These are phyloP conservation scores for Arachnomyces sp. DNA, from an alignment of 2,329 filamentous ascomycete genomes.

Conservation along the genomic window DNA sequence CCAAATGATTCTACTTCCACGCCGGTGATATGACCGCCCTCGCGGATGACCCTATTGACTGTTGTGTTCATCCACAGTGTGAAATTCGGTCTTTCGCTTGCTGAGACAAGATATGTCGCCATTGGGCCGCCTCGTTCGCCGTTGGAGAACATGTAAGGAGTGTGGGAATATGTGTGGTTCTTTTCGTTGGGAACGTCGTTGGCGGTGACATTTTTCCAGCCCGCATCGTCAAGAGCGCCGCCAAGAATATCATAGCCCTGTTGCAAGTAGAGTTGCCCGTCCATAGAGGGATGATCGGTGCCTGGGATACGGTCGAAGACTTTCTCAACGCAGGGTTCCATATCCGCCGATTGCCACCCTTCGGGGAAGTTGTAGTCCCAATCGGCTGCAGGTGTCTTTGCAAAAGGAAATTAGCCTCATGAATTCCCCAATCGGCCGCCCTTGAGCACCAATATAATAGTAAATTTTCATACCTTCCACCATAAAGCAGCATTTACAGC, in stretches of 20 bases:
- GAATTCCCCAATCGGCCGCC: neutral
- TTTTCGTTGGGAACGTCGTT: slow-evolving; percentile 56
- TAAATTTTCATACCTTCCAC: slow-evolving; percentile 48
- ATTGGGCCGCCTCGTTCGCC: slow-evolving; percentile 64
- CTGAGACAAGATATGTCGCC: slow-evolving; percentile 61
- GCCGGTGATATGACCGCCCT: slow-evolving; percentile 55
- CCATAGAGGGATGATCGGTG: slow-evolving; percentile 57
- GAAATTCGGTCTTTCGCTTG: slow-evolving; percentile 56
- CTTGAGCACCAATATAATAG: slow-evolving; percentile 1
- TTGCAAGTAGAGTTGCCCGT: slow-evolving; percentile 61
- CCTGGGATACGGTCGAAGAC: slow-evolving; percentile 65
- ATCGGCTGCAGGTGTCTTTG: slow-evolving; percentile 52
- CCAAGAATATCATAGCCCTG: slow-evolving; percentile 58
- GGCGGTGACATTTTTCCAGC: slow-evolving; percentile 57
- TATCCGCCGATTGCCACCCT: slow-evolving; percentile 62
- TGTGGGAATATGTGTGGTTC: slow-evolving; percentile 57
- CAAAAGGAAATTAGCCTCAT: slow-evolving; percentile 6
- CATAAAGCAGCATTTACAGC: slow-evolving; percentile 62
- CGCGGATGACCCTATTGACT: slow-evolving; percentile 60
- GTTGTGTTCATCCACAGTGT: slow-evolving; percentile 58
- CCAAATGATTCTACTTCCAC: slow-evolving; percentile 54
- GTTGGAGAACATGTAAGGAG: slow-evolving; percentile 59
- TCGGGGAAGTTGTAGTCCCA: slow-evolving; percentile 66
- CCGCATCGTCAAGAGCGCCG: slow-evolving; percentile 50
- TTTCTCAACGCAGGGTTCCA: slow-evolving; percentile 51